Conservation (phyloP, 306 rosid species). For the Dicorynia guianensis region DNA sequence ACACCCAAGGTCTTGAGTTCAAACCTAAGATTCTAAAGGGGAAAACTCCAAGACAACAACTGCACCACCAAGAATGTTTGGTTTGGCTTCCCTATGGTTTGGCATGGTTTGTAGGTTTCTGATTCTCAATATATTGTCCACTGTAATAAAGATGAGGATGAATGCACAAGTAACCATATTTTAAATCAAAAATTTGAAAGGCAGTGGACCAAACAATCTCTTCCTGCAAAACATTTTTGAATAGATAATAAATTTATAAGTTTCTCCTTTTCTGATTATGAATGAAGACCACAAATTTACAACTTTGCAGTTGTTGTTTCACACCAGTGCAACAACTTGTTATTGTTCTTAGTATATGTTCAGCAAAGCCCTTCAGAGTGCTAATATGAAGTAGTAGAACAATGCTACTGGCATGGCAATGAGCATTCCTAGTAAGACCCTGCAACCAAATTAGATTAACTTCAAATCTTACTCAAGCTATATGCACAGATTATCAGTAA, state of each 20-base stretch:
- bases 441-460: constrained; percentile 50
- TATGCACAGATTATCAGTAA: constrained; percentile 11
- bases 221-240: constrained; percentile 19
- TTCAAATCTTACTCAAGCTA: constrained; percentile 32
- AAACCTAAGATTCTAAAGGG: too few species aligned
- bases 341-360: constrained; percentile 25
- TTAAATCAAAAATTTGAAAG: constrained; percentile 29
- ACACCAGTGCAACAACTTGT: constrained; percentile 24
- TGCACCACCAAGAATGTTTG: too few species aligned
- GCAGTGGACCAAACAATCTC: constrained; percentile 15
- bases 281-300: constrained; percentile 31
- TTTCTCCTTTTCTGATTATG: constrained; percentile 6
- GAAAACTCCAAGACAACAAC: too few species aligned
- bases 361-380: constrained; percentile 48
- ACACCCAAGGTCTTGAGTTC: too few species aligned
- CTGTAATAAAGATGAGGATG: constrained; percentile 1
- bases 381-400: constrained; percentile 75
- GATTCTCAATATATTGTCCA: background rate
- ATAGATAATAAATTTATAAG: constrained; percentile 1
- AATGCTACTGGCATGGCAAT: constrained; percentile 85
- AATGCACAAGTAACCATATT: constrained; percentile 10
- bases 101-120: background rate
- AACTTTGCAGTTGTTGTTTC: constrained; percentile 39
- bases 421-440: constrained; percentile 90
- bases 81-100: too few species aligned